Evolutionary conservation across 2,329 filamentous ascomycete genomes (phyloP), one percentile per base, ranked within the genome.

Genomic region (Epichloe brachyelytri): DNA sequence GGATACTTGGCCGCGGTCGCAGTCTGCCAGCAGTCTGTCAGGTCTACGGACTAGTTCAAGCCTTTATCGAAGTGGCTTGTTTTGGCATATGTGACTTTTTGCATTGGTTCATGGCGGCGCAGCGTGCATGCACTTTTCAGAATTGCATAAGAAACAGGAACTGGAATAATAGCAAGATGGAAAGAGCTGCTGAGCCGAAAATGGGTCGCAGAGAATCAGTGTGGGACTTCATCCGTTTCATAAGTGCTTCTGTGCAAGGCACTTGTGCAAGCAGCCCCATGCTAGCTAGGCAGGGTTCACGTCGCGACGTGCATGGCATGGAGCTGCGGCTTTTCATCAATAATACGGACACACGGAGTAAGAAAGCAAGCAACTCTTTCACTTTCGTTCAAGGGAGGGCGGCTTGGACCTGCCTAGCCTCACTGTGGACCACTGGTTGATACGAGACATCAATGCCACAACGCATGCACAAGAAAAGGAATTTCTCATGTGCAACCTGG

Each of bases 241-340:
- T 33, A 14, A 30, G 40, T 30, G 17, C 11, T 17, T 46, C 4
- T 38, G 43, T 50, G 43, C 45, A 38, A 22, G 39, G 38, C 38
- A 46, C 37, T 41, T 50, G 49, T 47, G 44, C 47, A 47, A 49
- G 19, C 44, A 33, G 37, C 19, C 46, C 46, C 41, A 37, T 20
- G 43, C 43, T 14, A n/a, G 30, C 49, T 12, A 37, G 38, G 22
- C 36, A 43, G 22, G 47, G 51, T 41, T 50, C 37, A 48, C 48
- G 51, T 48, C 34, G 30, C 51, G 44, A 49, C 51, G 34, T 48
- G 48, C 48, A 50, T 53, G 20, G 17, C 48, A 50, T 53, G 20
- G 11, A 44, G 40, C 46, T 36, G 39, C 20, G 39, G 43, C n/a
- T n/a, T 43, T 49, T 19, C 17, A 34, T 48, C n/a, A 39, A 39